phyloP scores from a whole-genome alignment of 805 yeast species.

The Naumovozyma dairenensis region DNA sequence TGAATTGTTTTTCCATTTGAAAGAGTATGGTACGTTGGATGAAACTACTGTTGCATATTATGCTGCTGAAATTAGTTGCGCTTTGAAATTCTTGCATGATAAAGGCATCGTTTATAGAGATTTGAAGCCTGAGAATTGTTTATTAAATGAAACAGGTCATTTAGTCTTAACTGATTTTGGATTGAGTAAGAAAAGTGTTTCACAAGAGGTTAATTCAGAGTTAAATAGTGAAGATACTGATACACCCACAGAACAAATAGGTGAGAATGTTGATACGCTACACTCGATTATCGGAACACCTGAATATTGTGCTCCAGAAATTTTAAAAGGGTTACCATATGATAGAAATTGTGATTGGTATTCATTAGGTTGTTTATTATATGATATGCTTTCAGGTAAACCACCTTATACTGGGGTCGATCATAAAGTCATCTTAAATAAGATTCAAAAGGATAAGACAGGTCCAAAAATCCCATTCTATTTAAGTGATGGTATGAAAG shows the following conservation, averaged over 20 bases:
- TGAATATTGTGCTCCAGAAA: conserved; percentile 73
- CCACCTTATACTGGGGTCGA: conserved; percentile 86
- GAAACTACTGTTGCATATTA: conserved; percentile 69
- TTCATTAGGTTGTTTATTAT: conserved; percentile 77
- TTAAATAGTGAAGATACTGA: conserved; percentile 6
- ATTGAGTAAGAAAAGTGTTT: conserved; percentile 38
- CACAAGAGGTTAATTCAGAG: conserved; percentile 2
- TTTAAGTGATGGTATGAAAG: conserved; percentile 71
- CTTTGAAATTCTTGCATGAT: conserved; percentile 63
- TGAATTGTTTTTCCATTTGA: conserved; percentile 48
- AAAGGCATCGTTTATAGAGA: conserved; percentile 83
- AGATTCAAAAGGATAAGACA: conserved; percentile 54
- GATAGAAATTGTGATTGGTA: conserved; percentile 84
- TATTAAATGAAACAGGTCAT: conserved; percentile 63
- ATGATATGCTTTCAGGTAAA: conserved; percentile 71
- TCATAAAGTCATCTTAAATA: conserved; percentile 65
- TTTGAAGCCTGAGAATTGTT: conserved; percentile 80
- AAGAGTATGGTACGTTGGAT: conserved; percentile 34
- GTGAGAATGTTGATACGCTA: conserved; percentile 27
- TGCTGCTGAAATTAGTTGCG: conserved; percentile 71
- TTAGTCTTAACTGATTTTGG: conserved; percentile 82
- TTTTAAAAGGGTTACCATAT: conserved; percentile 65
- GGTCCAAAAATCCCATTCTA: conserved; percentile 58
- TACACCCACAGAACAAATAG: conserved; percentile 3
- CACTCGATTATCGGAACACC: conserved; percentile 37